Evolutionary conservation across 2,329 filamentous ascomycete species (phyloP).

Genomic region (Arthrobotrys sphaeroides): DNA sequence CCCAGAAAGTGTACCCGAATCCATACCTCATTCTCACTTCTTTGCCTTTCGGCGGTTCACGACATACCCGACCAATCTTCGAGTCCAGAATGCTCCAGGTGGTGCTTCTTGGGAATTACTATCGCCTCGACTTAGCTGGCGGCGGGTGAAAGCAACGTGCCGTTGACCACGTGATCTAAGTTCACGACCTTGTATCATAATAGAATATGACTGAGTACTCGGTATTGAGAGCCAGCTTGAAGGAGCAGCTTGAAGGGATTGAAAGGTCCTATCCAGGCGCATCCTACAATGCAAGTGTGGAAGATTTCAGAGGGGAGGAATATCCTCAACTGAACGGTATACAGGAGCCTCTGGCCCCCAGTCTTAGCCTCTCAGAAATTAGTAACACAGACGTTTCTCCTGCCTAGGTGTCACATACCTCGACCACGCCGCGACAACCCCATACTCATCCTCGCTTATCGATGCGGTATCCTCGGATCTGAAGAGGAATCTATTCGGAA

Average conservation of each 20-base stretch:
- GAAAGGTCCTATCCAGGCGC: constrained; percentile 8
- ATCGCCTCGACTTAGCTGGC: constrained; percentile 22
- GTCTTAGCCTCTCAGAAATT: neutral
- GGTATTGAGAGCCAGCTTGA: constrained; percentile 3
- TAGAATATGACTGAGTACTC: constrained; percentile 11
- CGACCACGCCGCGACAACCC: constrained; percentile 69
- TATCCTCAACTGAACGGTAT: constrained; percentile 63
- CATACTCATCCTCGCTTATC: constrained; percentile 70
- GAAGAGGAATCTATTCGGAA: constrained; percentile 70
- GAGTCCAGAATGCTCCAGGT: constrained; percentile 42
- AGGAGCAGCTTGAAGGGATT: constrained; percentile 12
- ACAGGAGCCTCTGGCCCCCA: neutral
- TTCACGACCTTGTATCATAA: neutral
- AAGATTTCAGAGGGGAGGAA: constrained; percentile 61
- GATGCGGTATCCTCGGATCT: constrained; percentile 68
- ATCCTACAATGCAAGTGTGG: constrained; percentile 59
- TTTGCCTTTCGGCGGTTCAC: too few relatives aligned
- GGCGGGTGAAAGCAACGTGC: constrained; percentile 14
- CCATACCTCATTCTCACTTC: neutral
- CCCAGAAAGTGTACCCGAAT: neutral
- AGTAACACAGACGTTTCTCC: constrained; percentile 38
- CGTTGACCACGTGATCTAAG: neutral
- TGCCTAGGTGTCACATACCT: constrained; percentile 64
- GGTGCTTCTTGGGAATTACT: constrained; percentile 19
- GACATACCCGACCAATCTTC: neutral